phyloP scores from a whole-genome alignment of 345 rosid species.

The Salix brachista region DNA sequence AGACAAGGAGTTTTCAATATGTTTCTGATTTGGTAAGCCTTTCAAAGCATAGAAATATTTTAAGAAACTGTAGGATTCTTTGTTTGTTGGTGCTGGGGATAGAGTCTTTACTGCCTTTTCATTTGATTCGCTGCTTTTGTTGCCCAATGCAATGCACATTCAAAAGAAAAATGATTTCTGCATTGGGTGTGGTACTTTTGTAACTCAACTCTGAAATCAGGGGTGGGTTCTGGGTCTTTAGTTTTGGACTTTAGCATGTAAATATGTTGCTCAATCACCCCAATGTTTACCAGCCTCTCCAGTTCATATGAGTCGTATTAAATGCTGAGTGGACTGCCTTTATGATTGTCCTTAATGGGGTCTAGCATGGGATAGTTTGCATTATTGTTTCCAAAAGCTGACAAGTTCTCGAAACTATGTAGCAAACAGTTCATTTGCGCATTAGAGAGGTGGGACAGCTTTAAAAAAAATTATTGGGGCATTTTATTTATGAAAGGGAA shows the following conservation, averaged over 20 bases:
- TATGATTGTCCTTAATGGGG: neutral
- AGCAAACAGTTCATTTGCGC: neutral
- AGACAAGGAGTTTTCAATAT: constrained; percentile 96
- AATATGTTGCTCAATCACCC: neutral
- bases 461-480: too few species aligned
- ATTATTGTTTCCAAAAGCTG: neutral
- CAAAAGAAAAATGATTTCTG: neutral
- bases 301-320: neutral
- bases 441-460: neutral
- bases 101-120: neutral
- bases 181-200: neutral
- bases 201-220: neutral
- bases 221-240: neutral
- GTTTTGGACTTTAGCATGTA: neutral
- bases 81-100: neutral
- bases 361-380: neutral
- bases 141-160: neutral
- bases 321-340: neutral
- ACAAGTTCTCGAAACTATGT: neutral
- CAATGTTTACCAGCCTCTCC: neutral
- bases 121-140: neutral
- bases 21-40: constrained; percentile 87
- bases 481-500: neutral
- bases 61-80: neutral
- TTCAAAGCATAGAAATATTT: neutral